A percentile compares a stretch with the other conserved stretches of the same genome.
These are phyloP conservation scores for Xerocomus potaroensis DNA, from an alignment of 768 basidiomycete genomes.

Conservation along the genomic window DNA sequence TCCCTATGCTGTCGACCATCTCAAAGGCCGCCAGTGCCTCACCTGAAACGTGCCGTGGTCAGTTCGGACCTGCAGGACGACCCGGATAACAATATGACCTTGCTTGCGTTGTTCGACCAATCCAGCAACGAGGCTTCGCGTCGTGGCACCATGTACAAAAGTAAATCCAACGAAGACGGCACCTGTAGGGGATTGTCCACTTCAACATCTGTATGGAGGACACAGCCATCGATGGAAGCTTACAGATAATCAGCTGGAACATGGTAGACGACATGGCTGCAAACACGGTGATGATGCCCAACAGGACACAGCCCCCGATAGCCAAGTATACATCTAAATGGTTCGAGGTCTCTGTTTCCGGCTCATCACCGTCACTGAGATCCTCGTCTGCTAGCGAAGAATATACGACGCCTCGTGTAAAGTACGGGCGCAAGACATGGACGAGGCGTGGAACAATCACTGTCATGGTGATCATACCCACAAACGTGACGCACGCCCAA, in stretches of 20 bases:
- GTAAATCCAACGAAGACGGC: conserved; percentile 12
- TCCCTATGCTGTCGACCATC: conserved; percentile 21
- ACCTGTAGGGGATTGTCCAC: conserved; percentile 10
- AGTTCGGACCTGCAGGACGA: neutral
- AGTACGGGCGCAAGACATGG: conserved; percentile 24
- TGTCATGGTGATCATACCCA: conserved; percentile 15
- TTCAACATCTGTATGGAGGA: conserved; percentile 1
- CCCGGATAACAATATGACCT: conserved; percentile 9
- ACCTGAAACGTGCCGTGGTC: too few relatives aligned
- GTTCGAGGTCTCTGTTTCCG: conserved; percentile 15
- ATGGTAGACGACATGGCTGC: conserved; percentile 11
- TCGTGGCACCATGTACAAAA: conserved; percentile 9
- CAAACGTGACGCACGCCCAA: conserved; percentile 15
- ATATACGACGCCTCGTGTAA: conserved; percentile 1
- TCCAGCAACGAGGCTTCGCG: conserved; percentile 25
- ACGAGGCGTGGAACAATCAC: conserved; percentile 22
- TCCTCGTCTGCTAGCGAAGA: neutral
- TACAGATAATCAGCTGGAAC: conserved; percentile 16
- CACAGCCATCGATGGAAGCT: neutral
- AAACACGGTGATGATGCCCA: conserved; percentile 10
- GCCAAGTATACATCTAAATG: conserved; percentile 27
- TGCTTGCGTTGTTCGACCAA: conserved; percentile 28
- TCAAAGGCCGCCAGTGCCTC: conserved; percentile 28
- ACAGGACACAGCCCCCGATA: conserved; percentile 16
- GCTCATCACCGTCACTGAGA: neutral